phyloP scores from a whole-genome alignment of 2,329 filamentous ascomycete genomes.

The Orbilia brochopaga region DNA sequence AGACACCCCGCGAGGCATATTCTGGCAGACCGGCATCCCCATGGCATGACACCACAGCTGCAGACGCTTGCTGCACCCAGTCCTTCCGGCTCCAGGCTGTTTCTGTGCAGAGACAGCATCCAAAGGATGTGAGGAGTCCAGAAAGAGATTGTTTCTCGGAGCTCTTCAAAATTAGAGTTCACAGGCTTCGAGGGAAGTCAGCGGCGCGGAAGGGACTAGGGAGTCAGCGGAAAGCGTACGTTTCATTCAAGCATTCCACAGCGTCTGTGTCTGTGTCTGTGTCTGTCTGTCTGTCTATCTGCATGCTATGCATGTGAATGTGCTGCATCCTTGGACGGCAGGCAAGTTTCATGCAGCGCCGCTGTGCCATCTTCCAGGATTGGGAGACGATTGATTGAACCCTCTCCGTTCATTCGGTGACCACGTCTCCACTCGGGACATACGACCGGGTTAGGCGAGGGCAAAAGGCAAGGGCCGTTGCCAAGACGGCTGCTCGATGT shows the following conservation, averaged over 20 bases:
- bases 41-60: conserved; percentile 5
- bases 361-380: not conserved
- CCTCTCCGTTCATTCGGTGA: not conserved
- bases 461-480: conserved; percentile 9
- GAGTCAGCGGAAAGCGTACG: no score
- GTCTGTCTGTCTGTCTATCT: not conserved
- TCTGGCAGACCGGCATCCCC: not conserved
- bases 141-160: not conserved
- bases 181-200: not conserved
- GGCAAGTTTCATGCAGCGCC: conserved; percentile 2
- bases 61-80: not conserved
- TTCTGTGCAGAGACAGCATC: not conserved
- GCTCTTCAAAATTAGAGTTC: not conserved
- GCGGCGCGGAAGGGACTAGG: no score
- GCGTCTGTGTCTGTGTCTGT: not conserved
- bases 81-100: not conserved
- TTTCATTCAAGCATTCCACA: not conserved
- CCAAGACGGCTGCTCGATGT: conserved; percentile 4
- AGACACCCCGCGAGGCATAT: not conserved
- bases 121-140: not conserved
- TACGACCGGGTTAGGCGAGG: not conserved
- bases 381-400: no score
- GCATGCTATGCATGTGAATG: not conserved
- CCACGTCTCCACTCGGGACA: no score
- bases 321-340: not conserved